Evolutionary conservation across 2,329 filamentous ascomycete genomes (phyloP).

Genomic region (Calonectria pteridis): DNA sequence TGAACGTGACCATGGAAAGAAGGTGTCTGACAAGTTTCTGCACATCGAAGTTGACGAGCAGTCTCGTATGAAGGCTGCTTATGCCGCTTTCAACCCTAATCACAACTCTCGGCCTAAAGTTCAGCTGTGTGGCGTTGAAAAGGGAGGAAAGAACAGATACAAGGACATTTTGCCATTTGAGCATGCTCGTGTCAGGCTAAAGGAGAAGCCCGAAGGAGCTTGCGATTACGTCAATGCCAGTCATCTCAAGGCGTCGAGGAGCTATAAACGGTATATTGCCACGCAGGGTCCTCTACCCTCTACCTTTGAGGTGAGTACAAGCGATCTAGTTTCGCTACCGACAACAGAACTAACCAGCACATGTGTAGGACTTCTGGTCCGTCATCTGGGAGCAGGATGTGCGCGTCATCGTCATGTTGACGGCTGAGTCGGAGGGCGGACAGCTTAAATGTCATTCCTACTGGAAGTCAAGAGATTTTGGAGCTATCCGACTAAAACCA

Average conservation of each 20-base stretch:
- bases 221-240: slow-evolving; percentile 99
- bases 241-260: slow-evolving; percentile 82
- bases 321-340: neutral
- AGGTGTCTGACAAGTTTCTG: slow-evolving; percentile 86
- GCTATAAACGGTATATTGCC: slow-evolving; percentile 94
- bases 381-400: slow-evolving; percentile 98
- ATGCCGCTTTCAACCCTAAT: slow-evolving; percentile 62
- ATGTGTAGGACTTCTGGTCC: slow-evolving; percentile 90
- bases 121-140: slow-evolving; percentile 91
- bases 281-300: slow-evolving; percentile 93
- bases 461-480: slow-evolving; percentile 86
- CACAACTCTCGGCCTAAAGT: slow-evolving; percentile 56
- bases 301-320: slow-evolving; percentile 81
- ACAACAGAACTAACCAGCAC: slow-evolving; percentile 42
- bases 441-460: slow-evolving; percentile 96
- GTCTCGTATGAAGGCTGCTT: slow-evolving; percentile 89
- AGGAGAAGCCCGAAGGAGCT: slow-evolving; percentile 72
- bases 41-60: slow-evolving; percentile 88
- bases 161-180: slow-evolving; percentile 98
- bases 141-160: slow-evolving; percentile 95
- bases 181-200: slow-evolving; percentile 86
- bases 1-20: slow-evolving; percentile 79
- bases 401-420: slow-evolving; percentile 95
- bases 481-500: slow-evolving; percentile 78
- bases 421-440: slow-evolving; percentile 91